Evolutionary conservation across 352 stramenopile species (phyloP).

Genomic region (Salisapilia sapeloensis): DNA sequence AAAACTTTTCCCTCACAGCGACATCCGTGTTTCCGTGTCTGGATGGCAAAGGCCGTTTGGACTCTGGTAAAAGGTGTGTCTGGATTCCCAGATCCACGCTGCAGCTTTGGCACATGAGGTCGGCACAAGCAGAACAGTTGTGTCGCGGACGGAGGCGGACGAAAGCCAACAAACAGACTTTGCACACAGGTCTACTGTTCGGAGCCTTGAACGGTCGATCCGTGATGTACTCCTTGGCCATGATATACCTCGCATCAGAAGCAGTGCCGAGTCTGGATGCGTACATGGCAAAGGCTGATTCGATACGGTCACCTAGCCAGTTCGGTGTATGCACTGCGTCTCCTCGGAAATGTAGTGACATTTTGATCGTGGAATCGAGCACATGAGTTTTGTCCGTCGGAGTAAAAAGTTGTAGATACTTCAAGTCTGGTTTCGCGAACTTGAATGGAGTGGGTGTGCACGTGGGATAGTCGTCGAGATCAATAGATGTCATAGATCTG

Average conservation of each 20-base stretch:
- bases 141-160: constrained; percentile 52
- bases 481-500: constrained; percentile 38
- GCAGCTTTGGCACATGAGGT: constrained; percentile 64
- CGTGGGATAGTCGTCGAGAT: constrained; percentile 16
- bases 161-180: constrained; percentile 66
- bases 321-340: constrained; percentile 21
- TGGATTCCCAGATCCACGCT: constrained; percentile 46
- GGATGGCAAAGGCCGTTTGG: constrained; percentile 33
- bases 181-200: constrained; percentile 42
- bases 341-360: constrained; percentile 10
- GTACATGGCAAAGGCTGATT: constrained; percentile 20
- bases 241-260: constrained; percentile 46
- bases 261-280: constrained; percentile 18
- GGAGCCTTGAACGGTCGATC: constrained; percentile 57
- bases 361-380: constrained; percentile 16
- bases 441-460: not conserved
- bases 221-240: constrained; percentile 31
- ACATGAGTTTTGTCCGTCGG: constrained; percentile 24
- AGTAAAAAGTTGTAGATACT: constrained; percentile 58
- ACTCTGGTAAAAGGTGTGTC: constrained; percentile 27
- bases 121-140: constrained; percentile 63
- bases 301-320: constrained; percentile 50
- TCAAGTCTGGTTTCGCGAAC: too few species aligned
- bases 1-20: constrained; percentile 65
- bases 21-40: constrained; percentile 31